These are phyloP conservation scores for Spathaspora passalidarum DNA, from an alignment of 805 yeast species.

Conservation along the genomic window DNA sequence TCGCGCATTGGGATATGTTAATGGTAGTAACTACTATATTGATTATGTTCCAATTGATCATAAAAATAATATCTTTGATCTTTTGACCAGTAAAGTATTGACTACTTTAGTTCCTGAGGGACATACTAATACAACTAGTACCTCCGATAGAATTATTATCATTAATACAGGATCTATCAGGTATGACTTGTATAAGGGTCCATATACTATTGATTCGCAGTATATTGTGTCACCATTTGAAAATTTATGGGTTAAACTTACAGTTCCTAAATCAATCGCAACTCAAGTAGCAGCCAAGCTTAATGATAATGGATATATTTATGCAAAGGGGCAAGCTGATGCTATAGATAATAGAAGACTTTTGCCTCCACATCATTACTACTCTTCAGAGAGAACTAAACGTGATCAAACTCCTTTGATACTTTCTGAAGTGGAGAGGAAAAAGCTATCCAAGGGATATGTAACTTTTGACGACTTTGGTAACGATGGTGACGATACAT, in stretches of 20 bases:
- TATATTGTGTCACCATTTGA: slow-evolving; percentile 83
- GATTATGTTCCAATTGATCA: slow-evolving; percentile 57
- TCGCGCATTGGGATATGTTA: slow-evolving; percentile 61
- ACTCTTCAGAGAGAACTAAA: not conserved
- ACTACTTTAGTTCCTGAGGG: slow-evolving; percentile 36
- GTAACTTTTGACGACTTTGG: slow-evolving; percentile 86
- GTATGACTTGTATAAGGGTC: slow-evolving; percentile 82
- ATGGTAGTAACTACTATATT: slow-evolving; percentile 55
- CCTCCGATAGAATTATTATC: slow-evolving; percentile 50
- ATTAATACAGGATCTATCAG: slow-evolving; percentile 88
- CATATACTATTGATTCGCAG: slow-evolving; percentile 75
- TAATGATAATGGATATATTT: slow-evolving; percentile 53
- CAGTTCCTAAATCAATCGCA: slow-evolving; percentile 60
- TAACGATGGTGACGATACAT: slow-evolving; percentile 80
- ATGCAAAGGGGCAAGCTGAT: slow-evolving; percentile 1
- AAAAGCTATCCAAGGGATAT: slow-evolving; percentile 58
- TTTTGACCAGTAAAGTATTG: slow-evolving; percentile 58
- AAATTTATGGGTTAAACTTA: slow-evolving; percentile 71
- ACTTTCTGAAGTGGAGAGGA: not conserved
- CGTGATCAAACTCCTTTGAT: slow-evolving; percentile 2
- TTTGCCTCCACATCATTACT: slow-evolving; percentile 23
- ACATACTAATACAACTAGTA: slow-evolving; percentile 6
- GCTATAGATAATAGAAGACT: slow-evolving; percentile 13
- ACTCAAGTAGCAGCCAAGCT: slow-evolving; percentile 48
- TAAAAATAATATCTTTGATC: slow-evolving; percentile 52